Evolutionary conservation across 108 stramenopile species (phyloP).

Genomic region (Cyclotella distinguenda): DNA sequence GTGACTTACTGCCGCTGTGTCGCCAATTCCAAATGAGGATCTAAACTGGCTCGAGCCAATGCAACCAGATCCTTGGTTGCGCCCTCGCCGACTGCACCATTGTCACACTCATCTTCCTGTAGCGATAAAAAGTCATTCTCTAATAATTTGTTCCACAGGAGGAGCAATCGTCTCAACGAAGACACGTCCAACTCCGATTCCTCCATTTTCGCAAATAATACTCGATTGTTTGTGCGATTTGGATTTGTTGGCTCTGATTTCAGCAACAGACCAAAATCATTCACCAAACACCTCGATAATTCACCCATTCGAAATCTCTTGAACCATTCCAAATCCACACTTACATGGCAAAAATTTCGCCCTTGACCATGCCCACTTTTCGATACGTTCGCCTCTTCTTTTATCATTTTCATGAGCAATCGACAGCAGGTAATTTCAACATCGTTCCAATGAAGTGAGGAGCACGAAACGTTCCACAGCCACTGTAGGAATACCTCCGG

Average conservation of each 20-base stretch:
- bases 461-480: conserved; percentile 45
- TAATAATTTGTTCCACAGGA: conserved; percentile 27
- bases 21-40: conserved; percentile 29
- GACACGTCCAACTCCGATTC: conserved; percentile 7
- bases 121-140: conserved; percentile 21
- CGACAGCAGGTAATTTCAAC: conserved; percentile 13
- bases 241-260: background rate
- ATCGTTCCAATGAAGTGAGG: conserved; percentile 3
- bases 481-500: conserved; percentile 33
- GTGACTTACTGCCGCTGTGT: conserved; percentile 7
- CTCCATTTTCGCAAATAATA: conserved; percentile 9
- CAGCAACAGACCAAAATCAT: conserved; percentile 42
- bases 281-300: conserved; percentile 19
- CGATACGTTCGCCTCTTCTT: background rate
- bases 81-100: conserved; percentile 18
- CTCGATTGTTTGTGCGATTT: conserved; percentile 16
- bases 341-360: background rate
- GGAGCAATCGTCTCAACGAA: conserved; percentile 26
- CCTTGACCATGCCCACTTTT: background rate
- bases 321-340: conserved; percentile 12
- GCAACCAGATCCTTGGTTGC: conserved; percentile 31
- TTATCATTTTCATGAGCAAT: conserved; percentile 16
- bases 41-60: conserved; percentile 27
- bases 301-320: conserved; percentile 28
- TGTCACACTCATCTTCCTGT: conserved; percentile 6